A percentile compares a stretch with the other conserved stretches of the same genome.
These are phyloP conservation scores for Juncus inflexus DNA, from an alignment of 176 grass and related monocot species.

Conservation along the genomic window DNA sequence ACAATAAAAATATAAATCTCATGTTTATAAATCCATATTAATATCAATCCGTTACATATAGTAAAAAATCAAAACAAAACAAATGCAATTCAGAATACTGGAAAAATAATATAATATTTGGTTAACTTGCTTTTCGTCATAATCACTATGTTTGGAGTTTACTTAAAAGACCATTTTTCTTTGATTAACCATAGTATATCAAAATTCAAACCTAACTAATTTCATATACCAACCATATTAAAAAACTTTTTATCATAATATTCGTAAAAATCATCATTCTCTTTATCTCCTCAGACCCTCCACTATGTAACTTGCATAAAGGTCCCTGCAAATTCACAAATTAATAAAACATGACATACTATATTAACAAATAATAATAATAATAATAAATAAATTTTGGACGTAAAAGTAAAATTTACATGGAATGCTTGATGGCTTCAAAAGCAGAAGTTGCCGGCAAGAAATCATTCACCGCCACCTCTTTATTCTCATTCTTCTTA, in stretches of 20 bases:
- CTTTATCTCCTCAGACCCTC: conserved; percentile 83
- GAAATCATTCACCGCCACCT: conserved; percentile 93
- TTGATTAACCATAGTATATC: conserved; percentile 5
- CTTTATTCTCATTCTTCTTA: conserved; percentile 99
- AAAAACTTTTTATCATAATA: too few species aligned
- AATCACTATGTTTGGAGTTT: conserved; percentile 7
- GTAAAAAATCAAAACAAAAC: not conserved
- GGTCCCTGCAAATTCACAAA: conserved; percentile 56
- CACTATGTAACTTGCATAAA: conserved; percentile 86
- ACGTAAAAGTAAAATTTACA: conserved; percentile 38
- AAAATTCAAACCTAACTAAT: conserved; percentile 6
- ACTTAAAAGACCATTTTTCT: conserved; percentile 1
- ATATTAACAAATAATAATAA: not conserved
- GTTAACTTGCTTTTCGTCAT: conserved; percentile 17
- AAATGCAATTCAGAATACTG: not conserved
- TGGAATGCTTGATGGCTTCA: conserved; percentile 73
- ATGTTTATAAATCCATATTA: conserved; percentile 17
- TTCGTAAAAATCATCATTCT: not conserved
- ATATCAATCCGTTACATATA: conserved; percentile 3
- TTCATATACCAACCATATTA: too few species aligned
- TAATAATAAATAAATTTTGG: too few species aligned
- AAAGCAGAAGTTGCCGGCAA: conserved; percentile 54
- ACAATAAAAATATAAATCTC: not conserved
- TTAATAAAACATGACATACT: not conserved
- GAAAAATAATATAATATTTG: conserved; percentile 13